Conservation (phyloP, 225 moss, liverwort and hornwort species). For the Sphagnum contortum region DNA sequence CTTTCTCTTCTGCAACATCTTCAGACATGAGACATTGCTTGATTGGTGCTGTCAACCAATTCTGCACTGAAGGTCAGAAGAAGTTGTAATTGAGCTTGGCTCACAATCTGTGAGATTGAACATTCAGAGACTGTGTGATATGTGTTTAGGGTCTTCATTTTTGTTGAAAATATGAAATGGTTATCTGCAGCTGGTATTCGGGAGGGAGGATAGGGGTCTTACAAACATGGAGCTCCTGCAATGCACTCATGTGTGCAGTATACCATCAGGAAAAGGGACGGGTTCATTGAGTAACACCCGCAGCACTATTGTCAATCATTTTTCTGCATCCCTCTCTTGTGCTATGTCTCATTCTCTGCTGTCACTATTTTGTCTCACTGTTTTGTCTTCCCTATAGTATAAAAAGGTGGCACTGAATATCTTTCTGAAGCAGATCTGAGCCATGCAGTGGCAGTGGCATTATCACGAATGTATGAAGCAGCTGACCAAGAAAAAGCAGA, state of each 20-base stretch:
- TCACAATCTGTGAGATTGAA: too few species aligned
- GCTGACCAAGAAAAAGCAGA: constrained; percentile 17
- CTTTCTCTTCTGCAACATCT: background rate
- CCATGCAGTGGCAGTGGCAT: constrained; percentile 48
- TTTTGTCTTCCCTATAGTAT: too few species aligned
- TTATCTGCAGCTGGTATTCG: constrained; percentile 37
- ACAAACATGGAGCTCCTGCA: constrained; percentile 39
- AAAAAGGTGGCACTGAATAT: too few species aligned
- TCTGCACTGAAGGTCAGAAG: too few species aligned
- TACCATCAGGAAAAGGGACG: constrained; percentile 24
- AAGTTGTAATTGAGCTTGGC: too few species aligned
- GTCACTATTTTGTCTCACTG: too few species aligned
- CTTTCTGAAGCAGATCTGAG: constrained; percentile 34
- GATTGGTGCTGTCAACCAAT: too few species aligned
- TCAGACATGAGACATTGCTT: background rate
- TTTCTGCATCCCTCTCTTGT: too few species aligned
- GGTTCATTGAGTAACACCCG: constrained; percentile 42
- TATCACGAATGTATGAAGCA: constrained; percentile 39
- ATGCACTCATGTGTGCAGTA: constrained; percentile 49
- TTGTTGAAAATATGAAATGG: background rate
- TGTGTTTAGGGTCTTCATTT: too few species aligned
- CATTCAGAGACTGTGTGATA: too few species aligned
- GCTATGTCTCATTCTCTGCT: too few species aligned
- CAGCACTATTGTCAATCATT: too few species aligned
- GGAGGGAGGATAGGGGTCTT: constrained; percentile 49